Percentiles rank a stretch among this genome's conserved stretches.
Evolutionary conservation across 208 protist genomes (phyloP).

Genomic region (Crithidia mellificae): DNA sequence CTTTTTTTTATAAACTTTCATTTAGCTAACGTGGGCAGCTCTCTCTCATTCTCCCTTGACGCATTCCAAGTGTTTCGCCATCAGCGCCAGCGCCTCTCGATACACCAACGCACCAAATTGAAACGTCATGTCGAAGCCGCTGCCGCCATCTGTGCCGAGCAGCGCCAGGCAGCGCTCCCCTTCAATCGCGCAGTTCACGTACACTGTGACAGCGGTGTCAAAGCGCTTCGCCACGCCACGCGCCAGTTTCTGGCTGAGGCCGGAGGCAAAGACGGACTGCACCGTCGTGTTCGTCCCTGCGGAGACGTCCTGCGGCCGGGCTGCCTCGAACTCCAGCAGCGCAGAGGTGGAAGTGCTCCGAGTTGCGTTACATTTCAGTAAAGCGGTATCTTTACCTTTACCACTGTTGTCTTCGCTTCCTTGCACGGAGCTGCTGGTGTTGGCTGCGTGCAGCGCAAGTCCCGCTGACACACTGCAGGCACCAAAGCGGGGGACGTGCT

Average conservation of each 20-base stretch:
- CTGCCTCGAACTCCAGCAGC: constrained; percentile 37
- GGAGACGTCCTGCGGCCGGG: constrained; percentile 7
- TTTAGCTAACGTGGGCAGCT: too few relatives aligned
- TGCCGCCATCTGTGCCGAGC: constrained; percentile 56
- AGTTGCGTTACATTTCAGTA: too few relatives aligned
- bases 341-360: constrained; percentile 23
- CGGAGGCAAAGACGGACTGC: constrained; percentile 43
- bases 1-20: too few relatives aligned
- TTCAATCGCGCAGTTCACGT: constrained; percentile 57
- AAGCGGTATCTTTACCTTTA: too few relatives aligned
- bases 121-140: constrained; percentile 45
- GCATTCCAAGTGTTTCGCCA: constrained; percentile 10
- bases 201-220: constrained; percentile 28
- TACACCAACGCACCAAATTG: constrained; percentile 58
- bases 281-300: constrained; percentile 23
- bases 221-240: constrained; percentile 25
- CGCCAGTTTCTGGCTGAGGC: constrained; percentile 48
- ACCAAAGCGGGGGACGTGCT: constrained; percentile 32
- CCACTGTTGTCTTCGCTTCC: too few relatives aligned
- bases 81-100: constrained; percentile 19
- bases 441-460: not conserved
- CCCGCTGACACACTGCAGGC: constrained; percentile 42
- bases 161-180: constrained; percentile 41
- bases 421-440: too few relatives aligned
- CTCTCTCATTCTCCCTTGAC: too few relatives aligned